Conservation (phyloP, 805 yeast genomes). For the Myxozyma geophila region DNA sequence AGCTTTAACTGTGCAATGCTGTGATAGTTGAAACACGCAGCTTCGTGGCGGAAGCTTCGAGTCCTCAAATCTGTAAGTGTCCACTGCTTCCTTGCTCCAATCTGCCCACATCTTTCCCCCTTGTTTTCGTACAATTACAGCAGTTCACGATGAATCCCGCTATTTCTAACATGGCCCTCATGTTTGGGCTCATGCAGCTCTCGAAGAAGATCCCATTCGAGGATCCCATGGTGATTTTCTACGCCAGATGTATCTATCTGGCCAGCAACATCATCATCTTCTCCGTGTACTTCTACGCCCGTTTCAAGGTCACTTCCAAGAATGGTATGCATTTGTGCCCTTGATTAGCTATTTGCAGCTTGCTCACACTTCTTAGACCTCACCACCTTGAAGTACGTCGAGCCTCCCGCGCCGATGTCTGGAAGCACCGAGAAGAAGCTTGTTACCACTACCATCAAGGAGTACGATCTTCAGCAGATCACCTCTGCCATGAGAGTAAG, state of each 20-base stretch:
- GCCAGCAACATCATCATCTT: slow-evolving; percentile 69
- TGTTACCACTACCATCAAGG: slow-evolving; percentile 89
- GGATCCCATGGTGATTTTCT: slow-evolving; percentile 71
- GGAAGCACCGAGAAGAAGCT: slow-evolving; percentile 79
- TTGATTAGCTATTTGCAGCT: neutral
- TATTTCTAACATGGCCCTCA: slow-evolving; percentile 78
- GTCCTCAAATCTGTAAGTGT: too few species aligned
- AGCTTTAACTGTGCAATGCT: too few species aligned
- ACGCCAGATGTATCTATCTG: slow-evolving; percentile 74
- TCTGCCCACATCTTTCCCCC: neutral
- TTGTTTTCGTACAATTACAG: neutral
- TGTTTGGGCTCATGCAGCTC: slow-evolving; percentile 96
- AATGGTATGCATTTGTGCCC: slow-evolving; percentile 53
- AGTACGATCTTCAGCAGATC: slow-evolving; percentile 89
- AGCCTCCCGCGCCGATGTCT: slow-evolving; percentile 77
- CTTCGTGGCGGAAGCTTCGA: too few species aligned
- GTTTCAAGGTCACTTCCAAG: slow-evolving; percentile 64
- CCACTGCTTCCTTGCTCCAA: too few species aligned
- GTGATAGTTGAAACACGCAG: too few species aligned
- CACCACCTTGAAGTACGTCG: slow-evolving; percentile 88
- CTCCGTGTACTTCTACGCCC: slow-evolving; percentile 67
- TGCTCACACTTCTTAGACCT: slow-evolving; percentile 51
- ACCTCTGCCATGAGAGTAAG: slow-evolving; percentile 59
- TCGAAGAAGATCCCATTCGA: slow-evolving; percentile 88
- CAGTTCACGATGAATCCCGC: slow-evolving; percentile 75